Conservation (phyloP, 2,329 filamentous ascomycete species). For the Epichloe bromicola region DNA sequence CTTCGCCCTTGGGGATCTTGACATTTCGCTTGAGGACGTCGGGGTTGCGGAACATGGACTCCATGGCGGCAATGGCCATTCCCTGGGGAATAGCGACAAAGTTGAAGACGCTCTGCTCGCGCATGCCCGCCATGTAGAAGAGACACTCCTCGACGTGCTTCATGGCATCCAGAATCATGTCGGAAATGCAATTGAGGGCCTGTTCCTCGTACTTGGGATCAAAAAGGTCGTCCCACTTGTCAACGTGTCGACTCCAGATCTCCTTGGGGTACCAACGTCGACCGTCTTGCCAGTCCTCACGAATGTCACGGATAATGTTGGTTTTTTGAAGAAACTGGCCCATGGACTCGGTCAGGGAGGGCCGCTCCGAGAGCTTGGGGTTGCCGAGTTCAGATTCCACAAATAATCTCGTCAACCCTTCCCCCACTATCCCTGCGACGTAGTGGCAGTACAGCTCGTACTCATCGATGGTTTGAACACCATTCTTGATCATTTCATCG, state of each 20-base stretch:
- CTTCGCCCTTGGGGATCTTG: conserved; percentile 93
- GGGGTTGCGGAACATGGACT: conserved; percentile 85
- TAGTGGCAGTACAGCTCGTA: conserved; percentile 98
- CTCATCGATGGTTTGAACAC: conserved; percentile 71
- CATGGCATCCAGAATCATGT: conserved; percentile 87
- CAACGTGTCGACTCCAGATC: conserved; percentile 93
- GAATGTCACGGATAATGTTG: conserved; percentile 94
- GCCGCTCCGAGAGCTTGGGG: conserved; percentile 64
- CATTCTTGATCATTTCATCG: conserved; percentile 65
- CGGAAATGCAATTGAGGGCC: conserved; percentile 75
- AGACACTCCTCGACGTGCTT: conserved; percentile 82
- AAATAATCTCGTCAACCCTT: conserved; percentile 82
- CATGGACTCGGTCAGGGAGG: conserved; percentile 87
- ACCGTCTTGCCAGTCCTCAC: conserved; percentile 78
- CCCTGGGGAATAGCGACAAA: conserved; percentile 93
- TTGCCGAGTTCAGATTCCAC: conserved; percentile 80
- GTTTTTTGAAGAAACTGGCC: conserved; percentile 97
- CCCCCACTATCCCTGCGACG: conserved; percentile 94
- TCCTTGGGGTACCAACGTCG: conserved; percentile 91
- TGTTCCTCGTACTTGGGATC: conserved; percentile 63
- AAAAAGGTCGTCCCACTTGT: conserved; percentile 81
- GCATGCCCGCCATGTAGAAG: conserved; percentile 93
- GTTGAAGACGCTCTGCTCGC: conserved; percentile 97
- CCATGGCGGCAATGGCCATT: conserved; percentile 94
- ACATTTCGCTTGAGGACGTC: conserved; percentile 74